Conservation (phyloP, 2,329 filamentous ascomycete species). For the Sphaerulina vaccinii region DNA sequence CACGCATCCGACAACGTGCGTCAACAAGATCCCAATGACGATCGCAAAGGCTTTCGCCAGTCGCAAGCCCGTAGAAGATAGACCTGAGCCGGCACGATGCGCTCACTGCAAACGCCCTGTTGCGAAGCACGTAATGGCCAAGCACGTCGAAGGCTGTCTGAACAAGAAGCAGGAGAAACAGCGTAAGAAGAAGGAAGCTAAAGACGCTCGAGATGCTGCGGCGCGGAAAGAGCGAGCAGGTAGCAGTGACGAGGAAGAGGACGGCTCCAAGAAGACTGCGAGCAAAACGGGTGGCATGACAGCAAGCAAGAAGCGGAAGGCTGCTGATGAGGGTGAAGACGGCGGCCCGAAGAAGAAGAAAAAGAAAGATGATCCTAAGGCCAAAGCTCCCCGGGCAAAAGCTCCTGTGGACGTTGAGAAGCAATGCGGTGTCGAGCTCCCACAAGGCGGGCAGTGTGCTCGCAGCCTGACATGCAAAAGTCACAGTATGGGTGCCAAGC, state of each 20-base stretch:
- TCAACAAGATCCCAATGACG: constrained; percentile 68
- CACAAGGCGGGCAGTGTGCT: constrained; percentile 82
- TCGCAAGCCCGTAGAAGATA: constrained; percentile 77
- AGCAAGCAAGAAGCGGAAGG: constrained; percentile 46
- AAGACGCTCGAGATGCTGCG: constrained; percentile 53
- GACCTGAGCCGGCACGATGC: constrained; percentile 74
- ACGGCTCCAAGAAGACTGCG: constrained; percentile 32
- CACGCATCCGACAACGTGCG: constrained; percentile 20
- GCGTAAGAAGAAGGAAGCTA: constrained; percentile 63
- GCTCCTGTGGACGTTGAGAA: constrained; percentile 89
- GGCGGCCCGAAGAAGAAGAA: constrained; percentile 85
- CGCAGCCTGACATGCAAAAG: constrained; percentile 87
- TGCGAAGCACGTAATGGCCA: constrained; percentile 69
- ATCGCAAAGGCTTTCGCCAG: constrained; percentile 77
- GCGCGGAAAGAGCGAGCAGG: constrained; percentile 43
- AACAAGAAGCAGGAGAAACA: constrained; percentile 72
- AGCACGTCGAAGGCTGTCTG: constrained; percentile 80
- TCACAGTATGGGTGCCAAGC: constrained; percentile 89
- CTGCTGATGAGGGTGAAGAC: constrained; percentile 58
- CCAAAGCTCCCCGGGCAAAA: constrained; percentile 78
- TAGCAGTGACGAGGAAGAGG: constrained; percentile 43
- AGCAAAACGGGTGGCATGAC: constrained; percentile 32
- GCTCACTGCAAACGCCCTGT: constrained; percentile 93
- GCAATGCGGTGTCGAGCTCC: constrained; percentile 82
- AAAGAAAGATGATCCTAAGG: constrained; percentile 40